phyloP scores from a whole-genome alignment of 768 basidiomycete species.

The Podaxis pistillaris region DNA sequence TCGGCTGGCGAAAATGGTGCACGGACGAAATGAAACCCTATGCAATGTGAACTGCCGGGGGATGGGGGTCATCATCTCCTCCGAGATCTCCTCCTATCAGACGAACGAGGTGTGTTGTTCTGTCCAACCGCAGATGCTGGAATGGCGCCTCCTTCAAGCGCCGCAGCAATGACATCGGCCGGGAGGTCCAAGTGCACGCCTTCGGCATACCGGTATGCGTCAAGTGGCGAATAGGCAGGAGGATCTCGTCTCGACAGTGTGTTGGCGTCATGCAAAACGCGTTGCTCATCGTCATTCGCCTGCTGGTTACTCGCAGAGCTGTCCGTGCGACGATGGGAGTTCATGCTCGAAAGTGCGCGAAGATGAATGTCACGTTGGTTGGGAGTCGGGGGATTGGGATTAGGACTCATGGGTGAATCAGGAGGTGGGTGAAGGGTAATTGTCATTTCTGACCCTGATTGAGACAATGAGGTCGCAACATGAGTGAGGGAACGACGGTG shows the following conservation, averaged over 20 bases:
- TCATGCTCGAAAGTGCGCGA: constrained; percentile 62
- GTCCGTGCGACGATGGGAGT: constrained; percentile 36
- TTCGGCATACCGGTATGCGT: constrained; percentile 79
- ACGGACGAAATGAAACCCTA: constrained; percentile 31
- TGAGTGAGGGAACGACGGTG: constrained; percentile 67
- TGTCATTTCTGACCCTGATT: constrained; percentile 63
- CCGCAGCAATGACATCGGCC: constrained; percentile 88
- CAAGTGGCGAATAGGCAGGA: constrained; percentile 87
- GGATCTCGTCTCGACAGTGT: constrained; percentile 60
- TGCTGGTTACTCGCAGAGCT: constrained; percentile 29
- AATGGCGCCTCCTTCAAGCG: constrained; percentile 71
- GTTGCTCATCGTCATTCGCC: constrained; percentile 24
- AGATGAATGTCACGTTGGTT: constrained; percentile 66
- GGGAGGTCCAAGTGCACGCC: constrained; percentile 94
- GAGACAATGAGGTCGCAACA: constrained; percentile 56
- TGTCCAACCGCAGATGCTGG: constrained; percentile 60
- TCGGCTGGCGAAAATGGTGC: constrained; percentile 4
- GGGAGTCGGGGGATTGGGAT: constrained; percentile 81
- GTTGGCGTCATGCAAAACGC: constrained; percentile 26
- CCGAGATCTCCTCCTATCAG: constrained; percentile 54
- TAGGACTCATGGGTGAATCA: constrained; percentile 75
- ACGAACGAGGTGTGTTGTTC: constrained; percentile 41
- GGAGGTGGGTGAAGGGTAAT: constrained; percentile 76
- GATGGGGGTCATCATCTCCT: constrained; percentile 42
- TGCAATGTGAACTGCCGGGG: constrained; percentile 11